A percentile compares a stretch with the other conserved stretches of the same genome.
phyloP scores from a whole-genome alignment of 2,329 filamentous ascomycete genomes.

The Trichoderma sp. region DNA sequence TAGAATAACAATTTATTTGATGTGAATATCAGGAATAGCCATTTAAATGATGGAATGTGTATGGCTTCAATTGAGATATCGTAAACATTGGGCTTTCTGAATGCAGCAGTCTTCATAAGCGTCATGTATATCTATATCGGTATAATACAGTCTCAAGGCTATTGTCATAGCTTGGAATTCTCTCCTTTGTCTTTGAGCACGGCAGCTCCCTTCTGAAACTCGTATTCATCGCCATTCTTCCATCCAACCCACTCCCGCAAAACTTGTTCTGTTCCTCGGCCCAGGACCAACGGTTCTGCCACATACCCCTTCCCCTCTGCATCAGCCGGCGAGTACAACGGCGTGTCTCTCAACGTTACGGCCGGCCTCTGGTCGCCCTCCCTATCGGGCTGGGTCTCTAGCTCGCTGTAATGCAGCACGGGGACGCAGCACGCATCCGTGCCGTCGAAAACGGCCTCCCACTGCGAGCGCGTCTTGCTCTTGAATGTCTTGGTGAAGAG shows the following conservation, averaged over 20 bases:
- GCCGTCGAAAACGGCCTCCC: conserved; percentile 84
- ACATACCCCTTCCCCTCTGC: conserved; percentile 61
- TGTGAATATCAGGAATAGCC: neutral
- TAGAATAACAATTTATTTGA: conserved; percentile 30
- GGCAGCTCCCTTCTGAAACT: conserved; percentile 63
- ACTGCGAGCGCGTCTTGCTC: conserved; percentile 70
- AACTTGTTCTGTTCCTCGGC: conserved; percentile 70
- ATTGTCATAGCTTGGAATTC: neutral
- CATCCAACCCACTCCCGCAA: conserved; percentile 76
- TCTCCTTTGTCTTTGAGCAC: conserved; percentile 43
- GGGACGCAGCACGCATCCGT: conserved; percentile 94
- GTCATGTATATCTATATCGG: neutral
- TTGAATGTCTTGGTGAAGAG: conserved; percentile 67
- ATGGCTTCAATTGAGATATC: no score
- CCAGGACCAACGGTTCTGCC: conserved; percentile 60
- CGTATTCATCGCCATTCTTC: conserved; percentile 70
- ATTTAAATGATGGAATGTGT: neutral
- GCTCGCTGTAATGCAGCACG: conserved; percentile 73
- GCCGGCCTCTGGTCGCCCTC: conserved; percentile 71
- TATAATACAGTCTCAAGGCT: neutral
- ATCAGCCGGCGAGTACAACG: conserved; percentile 44
- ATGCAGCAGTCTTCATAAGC: neutral
- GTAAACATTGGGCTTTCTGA: neutral
- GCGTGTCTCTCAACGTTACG: conserved; percentile 69
- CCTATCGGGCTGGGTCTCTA: conserved; percentile 53